phyloP scores from a whole-genome alignment of 176 grass and related monocot genomes.

The Oryza meridionalis region DNA sequence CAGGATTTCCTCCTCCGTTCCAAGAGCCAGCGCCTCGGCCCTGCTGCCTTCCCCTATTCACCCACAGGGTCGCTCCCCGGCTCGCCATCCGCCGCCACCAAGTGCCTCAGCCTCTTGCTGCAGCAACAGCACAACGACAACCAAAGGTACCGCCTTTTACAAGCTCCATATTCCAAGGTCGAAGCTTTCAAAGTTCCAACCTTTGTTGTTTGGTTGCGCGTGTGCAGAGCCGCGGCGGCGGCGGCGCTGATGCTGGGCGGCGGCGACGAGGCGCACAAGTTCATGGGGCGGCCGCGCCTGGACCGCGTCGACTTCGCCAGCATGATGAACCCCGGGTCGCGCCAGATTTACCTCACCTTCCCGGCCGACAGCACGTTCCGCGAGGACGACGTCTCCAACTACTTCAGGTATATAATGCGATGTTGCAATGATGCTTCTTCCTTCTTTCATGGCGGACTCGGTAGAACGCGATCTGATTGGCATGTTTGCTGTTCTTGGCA shows the following conservation, averaged over 20 bases:
- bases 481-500: conserved; percentile 6
- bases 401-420: conserved; percentile 75
- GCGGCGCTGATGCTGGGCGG: conserved; percentile 65
- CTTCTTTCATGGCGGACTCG: not conserved
- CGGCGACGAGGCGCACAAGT: conserved; percentile 67
- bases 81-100: conserved; percentile 71
- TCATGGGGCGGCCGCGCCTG: conserved; percentile 61
- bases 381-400: conserved; percentile 86
- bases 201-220: not conserved
- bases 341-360: conserved; percentile 88
- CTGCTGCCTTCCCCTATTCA: conserved; percentile 70
- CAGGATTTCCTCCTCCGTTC: conserved; percentile 76
- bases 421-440: conserved; percentile 11
- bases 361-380: conserved; percentile 82
- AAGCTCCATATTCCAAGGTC: not conserved
- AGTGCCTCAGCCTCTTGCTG: conserved; percentile 75
- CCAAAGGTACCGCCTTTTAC: conserved; percentile 66
- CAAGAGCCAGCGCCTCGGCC: conserved; percentile 70
- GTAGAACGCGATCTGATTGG: not conserved
- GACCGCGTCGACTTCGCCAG: conserved; percentile 65
- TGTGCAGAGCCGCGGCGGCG: conserved; percentile 58
- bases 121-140: conserved; percentile 78
- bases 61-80: conserved; percentile 68
- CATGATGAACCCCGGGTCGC: conserved; percentile 70
- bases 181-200: conserved; percentile 17